Evolutionary conservation across 306 rosid species (phyloP).

Genomic region (Alnus glutinosa): DNA sequence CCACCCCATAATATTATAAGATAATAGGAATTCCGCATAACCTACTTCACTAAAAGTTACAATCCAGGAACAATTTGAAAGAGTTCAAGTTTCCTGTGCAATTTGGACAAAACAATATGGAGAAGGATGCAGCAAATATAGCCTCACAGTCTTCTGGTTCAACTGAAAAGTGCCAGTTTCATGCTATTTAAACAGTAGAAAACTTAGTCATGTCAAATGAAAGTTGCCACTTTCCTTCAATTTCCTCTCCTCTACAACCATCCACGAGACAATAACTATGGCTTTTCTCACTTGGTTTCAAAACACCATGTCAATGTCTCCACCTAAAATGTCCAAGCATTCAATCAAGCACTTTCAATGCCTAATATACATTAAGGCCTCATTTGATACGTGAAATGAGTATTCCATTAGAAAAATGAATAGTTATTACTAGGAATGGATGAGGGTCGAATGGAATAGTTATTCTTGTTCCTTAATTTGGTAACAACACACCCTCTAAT

Average conservation of each 20-base stretch:
- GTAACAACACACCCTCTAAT: too few species aligned
- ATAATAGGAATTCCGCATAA: neutral
- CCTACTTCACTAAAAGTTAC: neutral
- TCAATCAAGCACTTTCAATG: neutral
- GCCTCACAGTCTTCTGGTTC: neutral
- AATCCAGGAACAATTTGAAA: neutral
- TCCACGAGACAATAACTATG: neutral
- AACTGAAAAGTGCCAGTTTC: neutral
- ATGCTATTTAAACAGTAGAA: neutral
- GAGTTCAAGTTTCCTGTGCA: neutral
- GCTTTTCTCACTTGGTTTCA: neutral
- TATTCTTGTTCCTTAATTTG: too few species aligned
- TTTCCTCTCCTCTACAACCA: neutral
- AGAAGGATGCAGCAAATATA: neutral
- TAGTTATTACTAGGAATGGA: too few species aligned
- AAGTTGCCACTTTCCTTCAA: neutral
- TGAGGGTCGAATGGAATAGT: too few species aligned
- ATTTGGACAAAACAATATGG: neutral
- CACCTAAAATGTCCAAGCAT: neutral
- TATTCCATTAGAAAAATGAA: too few species aligned
- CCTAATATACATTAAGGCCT: neutral
- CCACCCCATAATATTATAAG: constrained; percentile 1
- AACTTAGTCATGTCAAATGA: neutral
- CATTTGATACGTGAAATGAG: too few species aligned
- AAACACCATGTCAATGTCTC: neutral